Conservation (phyloP, 371 early-diverging fungal genomes). For the Actinomucor elegans region DNA sequence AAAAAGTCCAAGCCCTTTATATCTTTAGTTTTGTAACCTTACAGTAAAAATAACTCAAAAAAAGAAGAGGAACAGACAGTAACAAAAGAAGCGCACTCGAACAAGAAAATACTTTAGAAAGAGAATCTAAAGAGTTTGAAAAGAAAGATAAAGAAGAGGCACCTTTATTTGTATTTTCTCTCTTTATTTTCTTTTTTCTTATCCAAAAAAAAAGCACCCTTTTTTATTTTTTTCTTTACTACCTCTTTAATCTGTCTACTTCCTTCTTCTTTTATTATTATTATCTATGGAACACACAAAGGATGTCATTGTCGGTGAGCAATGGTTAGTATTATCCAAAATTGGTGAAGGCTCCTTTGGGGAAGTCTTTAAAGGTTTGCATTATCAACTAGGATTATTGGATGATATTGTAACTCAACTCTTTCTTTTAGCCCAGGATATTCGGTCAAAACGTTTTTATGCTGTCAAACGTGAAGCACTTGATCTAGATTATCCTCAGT, state of each 20-base stretch:
- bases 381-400: neutral
- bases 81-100: neutral
- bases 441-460: conserved; percentile 38
- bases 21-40: neutral
- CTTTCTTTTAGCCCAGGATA: conserved; percentile 42
- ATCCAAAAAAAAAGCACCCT: conserved; percentile 2
- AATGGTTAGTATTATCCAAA: conserved; percentile 57
- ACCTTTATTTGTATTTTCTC: neutral
- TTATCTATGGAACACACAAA: conserved; percentile 5
- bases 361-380: conserved; percentile 60
- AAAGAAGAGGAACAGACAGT: no score
- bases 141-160: neutral
- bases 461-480: conserved; percentile 57
- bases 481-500: conserved; percentile 45
- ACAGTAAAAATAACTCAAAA: no score
- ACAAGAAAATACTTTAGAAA: neutral
- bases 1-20: neutral
- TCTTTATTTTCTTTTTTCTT: neutral
- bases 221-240: neutral
- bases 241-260: neutral
- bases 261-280: neutral
- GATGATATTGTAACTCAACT: conserved; percentile 3
- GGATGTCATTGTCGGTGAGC: conserved; percentile 54
- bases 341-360: conserved; percentile 68
- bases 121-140: neutral